A percentile compares a stretch with the other conserved stretches of the same genome.
phyloP scores from a whole-genome alignment of 116 monocot genomes.

The Iris pallida region DNA sequence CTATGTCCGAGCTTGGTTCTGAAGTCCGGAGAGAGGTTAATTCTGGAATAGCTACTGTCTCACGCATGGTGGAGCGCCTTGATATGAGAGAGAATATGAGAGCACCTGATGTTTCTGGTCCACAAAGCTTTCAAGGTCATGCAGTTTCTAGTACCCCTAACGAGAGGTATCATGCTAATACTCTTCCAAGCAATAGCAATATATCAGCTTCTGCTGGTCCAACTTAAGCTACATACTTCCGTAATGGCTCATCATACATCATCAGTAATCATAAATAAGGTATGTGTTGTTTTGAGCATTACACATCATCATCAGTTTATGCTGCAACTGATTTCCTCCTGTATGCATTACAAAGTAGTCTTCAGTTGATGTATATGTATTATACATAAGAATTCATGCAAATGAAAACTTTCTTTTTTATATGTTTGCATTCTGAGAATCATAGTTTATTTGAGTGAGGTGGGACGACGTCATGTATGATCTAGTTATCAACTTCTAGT shows the following conservation, averaged over 20 bases:
- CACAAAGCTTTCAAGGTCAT: conserved; percentile 12
- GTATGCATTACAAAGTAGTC: too few relatives aligned
- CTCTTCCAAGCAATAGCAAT: conserved; percentile 17
- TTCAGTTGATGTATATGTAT: too few relatives aligned
- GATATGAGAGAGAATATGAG: conserved; percentile 52
- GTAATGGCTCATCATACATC: neutral
- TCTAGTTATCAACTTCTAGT: too few relatives aligned
- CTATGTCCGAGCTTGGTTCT: conserved; percentile 65
- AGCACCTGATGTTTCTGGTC: conserved; percentile 14
- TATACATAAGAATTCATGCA: too few relatives aligned
- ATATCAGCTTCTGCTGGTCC: conserved; percentile 33
- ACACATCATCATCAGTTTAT: too few relatives aligned
- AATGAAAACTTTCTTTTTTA: too few relatives aligned
- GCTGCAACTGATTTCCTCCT: too few relatives aligned
- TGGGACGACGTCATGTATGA: too few relatives aligned
- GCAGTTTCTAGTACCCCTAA: conserved; percentile 14
- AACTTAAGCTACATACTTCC: conserved; percentile 12
- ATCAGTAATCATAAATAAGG: neutral
- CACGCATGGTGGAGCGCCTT: conserved; percentile 65
- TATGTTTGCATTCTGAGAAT: too few relatives aligned
- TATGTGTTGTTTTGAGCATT: neutral
- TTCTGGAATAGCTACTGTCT: conserved; percentile 75
- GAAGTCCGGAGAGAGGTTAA: conserved; percentile 79
- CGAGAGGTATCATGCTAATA: conserved; percentile 8
- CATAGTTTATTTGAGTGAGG: too few relatives aligned